Base-by-base conservation (phyloP, 1,284 basidiomycete genomes). In the Apiotrichum laibachii region DNA sequence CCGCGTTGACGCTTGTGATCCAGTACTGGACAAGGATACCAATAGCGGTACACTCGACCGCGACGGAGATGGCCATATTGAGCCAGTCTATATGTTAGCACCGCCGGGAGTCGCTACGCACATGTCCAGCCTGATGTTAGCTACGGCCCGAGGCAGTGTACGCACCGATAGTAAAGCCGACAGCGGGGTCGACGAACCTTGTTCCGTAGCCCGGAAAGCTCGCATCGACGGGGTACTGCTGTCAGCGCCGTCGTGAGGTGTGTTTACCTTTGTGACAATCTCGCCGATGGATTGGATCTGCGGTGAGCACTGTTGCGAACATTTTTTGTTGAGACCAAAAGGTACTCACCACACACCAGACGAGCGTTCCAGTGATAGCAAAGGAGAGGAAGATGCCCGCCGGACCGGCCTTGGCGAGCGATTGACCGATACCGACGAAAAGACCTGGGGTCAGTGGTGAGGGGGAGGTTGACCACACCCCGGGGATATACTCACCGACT, bases 21-120 rank as follows among this genome's bases (percentile, higher is more conserved):
- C 89, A 91, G 70, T 84, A 88, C 47, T 86, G 82, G 67, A 92
- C 85, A 18, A 92, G 79, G 18, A 91, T 83, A 2, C 88, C 83
- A 1, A 87, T 84, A 26, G 89, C 89, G 56, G 85, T 85, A 15
- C 92, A 77, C 69, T 92, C 89, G 7, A 88, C 87, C 4, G 90
- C 88, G n/a, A 91, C 80, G 57, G 89, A 75, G 62, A 81, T 79
- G 43, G 75, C 67, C 76, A 86, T 88, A 69, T 86, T 87, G 72
- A 87, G 87, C 85, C 86, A 87, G 71, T 89, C 53, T 48, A 34
- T 2, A n/a, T 5, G 37, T 35, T 9, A 50, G 48, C 34, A 34
- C 8, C 6, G 4, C 6, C 31, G 22, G 16, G 6, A 9, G 2
- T 12, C 5, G 34, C 19, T 31, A 12, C 37, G 19, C 34, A 55